phyloP scores from a whole-genome alignment of 164 flowering plant genomes.

The Cinnamomum chago region DNA sequence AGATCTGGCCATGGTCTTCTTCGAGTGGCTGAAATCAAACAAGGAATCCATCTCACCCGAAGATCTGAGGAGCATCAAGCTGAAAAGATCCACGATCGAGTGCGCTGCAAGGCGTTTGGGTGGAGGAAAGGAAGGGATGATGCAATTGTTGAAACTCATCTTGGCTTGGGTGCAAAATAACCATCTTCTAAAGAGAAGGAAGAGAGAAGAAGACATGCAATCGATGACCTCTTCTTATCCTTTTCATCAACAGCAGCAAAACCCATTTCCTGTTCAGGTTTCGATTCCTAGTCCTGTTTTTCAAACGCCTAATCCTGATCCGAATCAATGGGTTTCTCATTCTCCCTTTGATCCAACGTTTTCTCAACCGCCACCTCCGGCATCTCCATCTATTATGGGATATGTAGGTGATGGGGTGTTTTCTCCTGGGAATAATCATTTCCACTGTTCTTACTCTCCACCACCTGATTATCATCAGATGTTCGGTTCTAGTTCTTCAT shows the following conservation, averaged over 20 bases:
- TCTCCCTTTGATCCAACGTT: conserved; percentile 2
- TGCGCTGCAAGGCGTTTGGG: conserved; percentile 75
- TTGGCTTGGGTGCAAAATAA: conserved; percentile 87
- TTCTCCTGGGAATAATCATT: conserved; percentile 3
- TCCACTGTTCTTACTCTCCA: background rate
- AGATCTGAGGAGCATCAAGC: conserved; percentile 77
- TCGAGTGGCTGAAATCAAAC: conserved; percentile 90
- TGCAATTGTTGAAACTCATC: conserved; percentile 71
- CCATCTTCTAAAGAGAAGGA: conserved; percentile 61
- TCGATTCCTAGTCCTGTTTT: conserved; percentile 14
- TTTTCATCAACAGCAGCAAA: conserved; percentile 6
- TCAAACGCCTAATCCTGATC: conserved; percentile 9
- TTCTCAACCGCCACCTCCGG: conserved; percentile 9
- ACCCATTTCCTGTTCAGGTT: background rate
- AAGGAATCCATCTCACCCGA: conserved; percentile 82
- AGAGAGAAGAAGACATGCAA: conserved; percentile 10
- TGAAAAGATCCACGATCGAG: conserved; percentile 80
- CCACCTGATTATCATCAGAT: conserved; percentile 32
- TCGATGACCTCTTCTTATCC: background rate
- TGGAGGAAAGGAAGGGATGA: conserved; percentile 76
- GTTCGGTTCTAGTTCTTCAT: conserved; percentile 32
- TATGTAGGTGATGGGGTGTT: conserved; percentile 25
- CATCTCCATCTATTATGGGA: conserved; percentile 20
- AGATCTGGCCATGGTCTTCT: conserved; percentile 73
- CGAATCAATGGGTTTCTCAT: conserved; percentile 25